These are phyloP conservation scores for Xylaria sp. DNA, from an alignment of 2,329 filamentous ascomycete genomes.

Conservation along the genomic window DNA sequence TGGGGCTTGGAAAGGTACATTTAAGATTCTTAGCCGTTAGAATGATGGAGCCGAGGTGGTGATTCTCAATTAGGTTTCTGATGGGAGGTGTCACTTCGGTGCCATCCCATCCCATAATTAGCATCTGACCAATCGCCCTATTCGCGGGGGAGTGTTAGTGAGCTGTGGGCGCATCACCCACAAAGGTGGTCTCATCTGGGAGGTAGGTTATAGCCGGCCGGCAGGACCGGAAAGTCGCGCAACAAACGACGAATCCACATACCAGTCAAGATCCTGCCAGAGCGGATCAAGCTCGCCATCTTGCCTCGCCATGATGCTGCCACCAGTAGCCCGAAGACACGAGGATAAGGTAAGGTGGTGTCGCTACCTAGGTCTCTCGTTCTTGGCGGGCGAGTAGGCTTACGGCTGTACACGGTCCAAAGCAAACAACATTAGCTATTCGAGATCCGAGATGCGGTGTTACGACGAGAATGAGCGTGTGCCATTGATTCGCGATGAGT, in stretches of 20 bases:
- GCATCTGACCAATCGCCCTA: constrained; percentile 78
- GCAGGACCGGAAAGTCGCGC: constrained; percentile 1
- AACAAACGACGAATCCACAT: constrained; percentile 52
- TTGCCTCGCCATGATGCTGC: constrained; percentile 53
- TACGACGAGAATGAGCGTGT: constrained; percentile 36
- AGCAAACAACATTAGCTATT: constrained; percentile 40
- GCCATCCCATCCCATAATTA: constrained; percentile 89
- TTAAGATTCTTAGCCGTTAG: constrained; percentile 87
- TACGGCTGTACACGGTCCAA: constrained; percentile 25
- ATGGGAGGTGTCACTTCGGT: constrained; percentile 86
- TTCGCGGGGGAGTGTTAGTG: constrained; percentile 50
- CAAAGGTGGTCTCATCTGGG: constrained; percentile 12
- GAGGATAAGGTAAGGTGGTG: constrained; percentile 41
- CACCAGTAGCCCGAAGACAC: constrained; percentile 36
- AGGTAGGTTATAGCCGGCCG: constrained; percentile 26
- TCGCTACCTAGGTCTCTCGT: constrained; percentile 27
- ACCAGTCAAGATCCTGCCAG: constrained; percentile 84
- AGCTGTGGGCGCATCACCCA: constrained; percentile 34
- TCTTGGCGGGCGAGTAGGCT: constrained; percentile 28
- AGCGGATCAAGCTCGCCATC: constrained; percentile 67
- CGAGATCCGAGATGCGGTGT: constrained; percentile 35
- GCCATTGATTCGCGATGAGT: constrained; percentile 28
- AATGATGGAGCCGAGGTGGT: constrained; percentile 89
- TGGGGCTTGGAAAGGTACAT: constrained; percentile 61
- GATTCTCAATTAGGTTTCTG: constrained; percentile 79